Conservation (phyloP, 2,329 filamentous ascomycete species). For the Botrytis sinoallii region DNA sequence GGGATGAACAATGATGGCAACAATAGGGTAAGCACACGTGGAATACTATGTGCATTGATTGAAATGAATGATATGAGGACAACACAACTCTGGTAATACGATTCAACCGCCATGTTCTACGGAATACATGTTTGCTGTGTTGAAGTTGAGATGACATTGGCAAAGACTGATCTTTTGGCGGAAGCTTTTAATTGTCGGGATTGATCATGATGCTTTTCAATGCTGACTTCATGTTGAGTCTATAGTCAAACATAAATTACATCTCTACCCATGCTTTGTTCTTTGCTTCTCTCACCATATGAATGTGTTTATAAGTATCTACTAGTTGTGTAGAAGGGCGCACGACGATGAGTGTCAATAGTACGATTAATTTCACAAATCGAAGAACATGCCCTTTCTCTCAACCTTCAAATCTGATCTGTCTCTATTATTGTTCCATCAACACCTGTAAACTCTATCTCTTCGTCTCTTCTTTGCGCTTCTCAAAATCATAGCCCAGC, state of each 20-base stretch:
- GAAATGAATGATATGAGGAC: conserved; percentile 31
- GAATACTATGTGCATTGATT: background rate
- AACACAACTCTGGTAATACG: conserved; percentile 49
- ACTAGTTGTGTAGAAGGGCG: background rate
- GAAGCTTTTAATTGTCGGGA: background rate
- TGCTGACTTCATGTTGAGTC: conserved; percentile 10
- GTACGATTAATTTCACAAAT: background rate
- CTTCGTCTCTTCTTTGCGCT: background rate
- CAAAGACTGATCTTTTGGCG: conserved; percentile 34
- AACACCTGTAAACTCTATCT: background rate
- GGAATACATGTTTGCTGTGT: conserved; percentile 42
- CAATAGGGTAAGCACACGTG: conserved; percentile 4
- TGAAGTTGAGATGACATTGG: conserved; percentile 47
- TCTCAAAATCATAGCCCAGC: conserved; percentile 61
- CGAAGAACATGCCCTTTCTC: background rate
- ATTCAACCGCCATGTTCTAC: conserved; percentile 46
- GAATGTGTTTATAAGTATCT: background rate
- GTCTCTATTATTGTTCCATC: background rate
- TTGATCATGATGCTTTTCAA: background rate
- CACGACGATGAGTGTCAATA: background rate
- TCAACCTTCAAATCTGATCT: background rate
- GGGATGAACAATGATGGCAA: background rate
- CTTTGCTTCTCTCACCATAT: background rate
- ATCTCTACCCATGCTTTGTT: background rate
- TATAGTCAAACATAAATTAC: background rate